Conservation (phyloP, 2,329 filamentous ascomycete genomes). For the Neonectria neomacrospora region DNA sequence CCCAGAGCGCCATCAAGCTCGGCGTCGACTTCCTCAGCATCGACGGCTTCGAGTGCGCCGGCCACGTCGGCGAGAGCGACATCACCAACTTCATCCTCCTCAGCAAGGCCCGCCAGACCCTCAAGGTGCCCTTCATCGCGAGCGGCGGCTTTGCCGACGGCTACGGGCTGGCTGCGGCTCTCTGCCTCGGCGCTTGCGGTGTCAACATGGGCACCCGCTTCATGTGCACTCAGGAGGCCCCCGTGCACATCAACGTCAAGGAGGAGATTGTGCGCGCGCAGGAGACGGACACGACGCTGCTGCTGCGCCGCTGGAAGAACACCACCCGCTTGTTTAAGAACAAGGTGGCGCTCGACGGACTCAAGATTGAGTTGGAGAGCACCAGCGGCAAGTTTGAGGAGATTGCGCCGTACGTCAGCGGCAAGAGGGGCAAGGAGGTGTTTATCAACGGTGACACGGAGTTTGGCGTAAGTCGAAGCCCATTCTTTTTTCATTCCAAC, state of each 20-base stretch:
- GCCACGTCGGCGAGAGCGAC: slow-evolving; percentile 86
- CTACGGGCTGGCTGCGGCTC: slow-evolving; percentile 88
- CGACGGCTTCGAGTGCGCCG: slow-evolving; percentile 97
- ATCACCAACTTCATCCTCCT: slow-evolving; percentile 93
- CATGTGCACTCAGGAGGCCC: slow-evolving; percentile 94
- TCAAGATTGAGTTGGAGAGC: slow-evolving; percentile 86
- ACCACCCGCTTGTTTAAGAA: slow-evolving; percentile 90
- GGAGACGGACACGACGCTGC: slow-evolving; percentile 90
- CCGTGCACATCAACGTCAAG: slow-evolving; percentile 94
- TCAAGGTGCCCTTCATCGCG: slow-evolving; percentile 92
- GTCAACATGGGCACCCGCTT: slow-evolving; percentile 99
- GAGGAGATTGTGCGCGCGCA: slow-evolving; percentile 87
- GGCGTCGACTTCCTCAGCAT: slow-evolving; percentile 97
- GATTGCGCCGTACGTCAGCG: slow-evolving; percentile 87
- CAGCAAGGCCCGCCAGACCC: slow-evolving; percentile 82
- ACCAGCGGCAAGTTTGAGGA: slow-evolving; percentile 88
- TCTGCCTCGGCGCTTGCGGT: slow-evolving; percentile 89
- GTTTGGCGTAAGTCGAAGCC: slow-evolving; percentile 75
- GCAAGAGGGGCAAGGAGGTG: slow-evolving; percentile 89
- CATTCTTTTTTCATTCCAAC: background rate
- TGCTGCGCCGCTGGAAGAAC: slow-evolving; percentile 92
- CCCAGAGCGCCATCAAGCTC: slow-evolving; percentile 89
- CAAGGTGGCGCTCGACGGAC: slow-evolving; percentile 82
- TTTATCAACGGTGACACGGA: slow-evolving; percentile 93
- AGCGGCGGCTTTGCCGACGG: slow-evolving; percentile 97